phyloP scores from a whole-genome alignment of 2,329 filamentous ascomycete species.

The Aspergillus chevalieri region DNA sequence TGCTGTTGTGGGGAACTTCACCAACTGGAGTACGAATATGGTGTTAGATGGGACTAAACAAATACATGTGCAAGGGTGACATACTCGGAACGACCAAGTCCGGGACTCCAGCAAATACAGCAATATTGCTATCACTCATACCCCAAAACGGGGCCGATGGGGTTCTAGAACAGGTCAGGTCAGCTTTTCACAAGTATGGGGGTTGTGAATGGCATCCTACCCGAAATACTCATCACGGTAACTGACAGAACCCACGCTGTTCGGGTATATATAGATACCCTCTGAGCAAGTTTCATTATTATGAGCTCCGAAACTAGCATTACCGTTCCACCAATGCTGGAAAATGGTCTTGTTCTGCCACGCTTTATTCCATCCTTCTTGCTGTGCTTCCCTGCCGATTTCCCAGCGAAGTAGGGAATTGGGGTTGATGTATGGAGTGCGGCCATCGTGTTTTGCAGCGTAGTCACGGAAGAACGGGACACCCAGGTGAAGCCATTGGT shows the following conservation, averaged over 20 bases:
- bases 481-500: constrained; percentile 13
- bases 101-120: constrained; percentile 18
- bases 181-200: constrained; percentile 5
- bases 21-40: constrained; percentile 7
- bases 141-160: constrained; percentile 11
- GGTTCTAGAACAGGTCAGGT: too few species aligned
- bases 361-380: constrained; percentile 16
- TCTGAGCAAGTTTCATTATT: constrained; percentile 25
- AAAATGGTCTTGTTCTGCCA: constrained; percentile 28
- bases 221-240: constrained; percentile 16
- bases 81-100: constrained; percentile 21
- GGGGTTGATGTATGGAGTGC: constrained; percentile 25
- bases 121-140: constrained; percentile 16
- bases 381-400: constrained; percentile 8
- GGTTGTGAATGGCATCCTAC: too few species aligned
- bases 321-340: constrained; percentile 26
- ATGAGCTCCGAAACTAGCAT: constrained; percentile 17
- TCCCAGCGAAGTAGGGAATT: constrained; percentile 19
- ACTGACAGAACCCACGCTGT: constrained; percentile 11
- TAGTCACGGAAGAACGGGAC: constrained; percentile 23
- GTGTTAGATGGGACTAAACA: too few species aligned
- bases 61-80: too few species aligned
- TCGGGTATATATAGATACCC: constrained; percentile 24
- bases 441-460: constrained; percentile 14
- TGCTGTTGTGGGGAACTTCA: constrained; percentile 19